A percentile compares a stretch with the other conserved stretches of the same genome.
Conservation (phyloP, 768 basidiomycete species). For the Rhizopogon rudus region DNA sequence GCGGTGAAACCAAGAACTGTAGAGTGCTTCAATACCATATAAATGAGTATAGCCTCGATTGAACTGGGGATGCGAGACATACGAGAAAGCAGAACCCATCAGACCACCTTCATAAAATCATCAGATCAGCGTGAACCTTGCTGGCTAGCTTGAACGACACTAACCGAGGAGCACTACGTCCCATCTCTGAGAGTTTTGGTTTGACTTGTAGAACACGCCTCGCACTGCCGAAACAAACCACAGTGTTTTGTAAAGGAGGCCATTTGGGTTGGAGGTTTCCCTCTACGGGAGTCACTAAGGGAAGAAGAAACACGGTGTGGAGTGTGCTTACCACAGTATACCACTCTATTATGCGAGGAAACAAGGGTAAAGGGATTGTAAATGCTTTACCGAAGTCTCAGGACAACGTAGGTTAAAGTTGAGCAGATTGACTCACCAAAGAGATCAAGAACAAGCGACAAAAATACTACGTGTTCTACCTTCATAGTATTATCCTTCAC, state of each 20-base stretch:
- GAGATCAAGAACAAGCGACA: slow-evolving; percentile 88
- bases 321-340: slow-evolving; percentile 59
- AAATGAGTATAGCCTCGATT: slow-evolving; percentile 26
- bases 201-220: slow-evolving; percentile 56
- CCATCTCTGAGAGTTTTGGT: slow-evolving; percentile 72
- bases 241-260: slow-evolving; percentile 72
- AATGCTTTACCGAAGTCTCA: slow-evolving; percentile 54
- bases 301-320: not conserved
- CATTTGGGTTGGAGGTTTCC: slow-evolving; percentile 64
- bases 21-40: slow-evolving; percentile 51
- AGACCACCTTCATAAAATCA: slow-evolving; percentile 53
- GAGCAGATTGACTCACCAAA: slow-evolving; percentile 41
- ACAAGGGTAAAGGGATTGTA: slow-evolving; percentile 93
- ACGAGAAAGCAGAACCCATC: slow-evolving; percentile 94
- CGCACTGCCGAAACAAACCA: slow-evolving; percentile 61
- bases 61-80: slow-evolving; percentile 35
- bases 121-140: not conserved
- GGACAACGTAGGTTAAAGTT: not conserved
- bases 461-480: slow-evolving; percentile 81
- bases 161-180: slow-evolving; percentile 89
- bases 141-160: slow-evolving; percentile 7
- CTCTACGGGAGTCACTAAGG: slow-evolving; percentile 36
- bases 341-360: slow-evolving; percentile 97
- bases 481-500: slow-evolving; percentile 41
- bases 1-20: slow-evolving; percentile 80